Evolutionary conservation across 371 early-diverging fungal species (phyloP).

Genomic region (Actinomortierella ambigua): DNA sequence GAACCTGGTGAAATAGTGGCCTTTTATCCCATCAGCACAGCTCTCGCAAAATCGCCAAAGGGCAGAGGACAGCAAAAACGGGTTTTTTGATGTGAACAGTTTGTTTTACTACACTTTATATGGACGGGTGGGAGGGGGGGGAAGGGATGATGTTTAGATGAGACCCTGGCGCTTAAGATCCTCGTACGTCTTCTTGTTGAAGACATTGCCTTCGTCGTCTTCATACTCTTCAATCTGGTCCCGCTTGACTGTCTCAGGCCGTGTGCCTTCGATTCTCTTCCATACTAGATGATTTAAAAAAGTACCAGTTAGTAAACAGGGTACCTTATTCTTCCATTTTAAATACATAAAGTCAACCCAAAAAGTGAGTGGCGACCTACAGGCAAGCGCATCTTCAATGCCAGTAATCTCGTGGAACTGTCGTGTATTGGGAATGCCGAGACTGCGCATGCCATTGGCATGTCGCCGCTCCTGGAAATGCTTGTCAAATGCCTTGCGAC

Average conservation of each 20-base stretch:
- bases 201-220: slow-evolving; percentile 97
- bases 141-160: slow-evolving; percentile 49
- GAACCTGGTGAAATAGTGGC: too few species aligned
- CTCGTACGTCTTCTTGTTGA: slow-evolving; percentile 97
- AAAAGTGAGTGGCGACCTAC: slow-evolving; percentile 57
- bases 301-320: not conserved
- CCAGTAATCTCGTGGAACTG: slow-evolving; percentile 94
- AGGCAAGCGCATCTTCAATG: slow-evolving; percentile 90
- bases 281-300: slow-evolving; percentile 63
- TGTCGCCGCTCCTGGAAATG: slow-evolving; percentile 98
- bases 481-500: slow-evolving; percentile 95
- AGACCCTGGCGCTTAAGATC: slow-evolving; percentile 93
- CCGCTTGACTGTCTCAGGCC: slow-evolving; percentile 66
- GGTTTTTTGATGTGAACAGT: too few species aligned
- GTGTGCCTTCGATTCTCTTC: slow-evolving; percentile 78
- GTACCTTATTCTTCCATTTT: not conserved
- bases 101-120: too few species aligned
- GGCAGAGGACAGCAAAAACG: too few species aligned
- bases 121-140: too few species aligned
- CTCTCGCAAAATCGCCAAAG: too few species aligned
- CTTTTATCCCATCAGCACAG: too few species aligned
- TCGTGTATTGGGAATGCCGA: slow-evolving; percentile 93
- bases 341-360: slow-evolving; percentile 3
- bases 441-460: slow-evolving; percentile 91
- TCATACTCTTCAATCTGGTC: slow-evolving; percentile 96